Evolutionary conservation across 2,329 filamentous ascomycete genomes (phyloP), one percentile per base, ranked within the genome.

Genomic region (Aspergillus sp.): DNA sequence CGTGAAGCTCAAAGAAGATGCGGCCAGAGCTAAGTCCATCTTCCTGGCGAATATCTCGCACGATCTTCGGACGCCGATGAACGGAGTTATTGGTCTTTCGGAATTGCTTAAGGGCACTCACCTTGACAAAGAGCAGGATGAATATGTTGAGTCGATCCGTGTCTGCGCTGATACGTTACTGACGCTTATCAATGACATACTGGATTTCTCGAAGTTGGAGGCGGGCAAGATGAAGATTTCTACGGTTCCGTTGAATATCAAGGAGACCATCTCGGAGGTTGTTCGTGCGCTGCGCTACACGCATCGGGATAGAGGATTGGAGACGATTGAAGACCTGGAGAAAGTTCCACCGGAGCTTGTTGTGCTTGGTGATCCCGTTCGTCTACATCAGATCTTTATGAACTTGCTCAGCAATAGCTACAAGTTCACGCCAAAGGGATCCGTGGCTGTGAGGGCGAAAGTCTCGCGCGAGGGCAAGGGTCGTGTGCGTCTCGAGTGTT

Each of bases 21-120:
- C 82, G 19, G 81, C 81, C 6, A 81, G 77, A 58, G 81, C 80
- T 1, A 98, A 98, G 72, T 97, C 93, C 0, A 76, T 97, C 7
- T 97, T 97, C 71, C 94, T 98, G 53, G 93, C 93, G 15, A 97
- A 97, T 60, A 95, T 97, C 44, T 83, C 79, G 1, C 83, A 86
- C 56, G 83, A 97, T 66, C 76, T 98, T 32, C 94, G 95, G 64
- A 98, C 93, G 1, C 93, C 93, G 0, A 77, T 97, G 49, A 97
- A 97, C 62, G 93, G 91, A 10, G 96, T 97, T 43, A 76, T 98
- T 60, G 93, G 93, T 30, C 79, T 83, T 68, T 80, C 77, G 2
- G 80, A 84, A 56, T 66, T 84, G 39, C 70, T 84, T 19, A 83
- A 83, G 56, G 73, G 73, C 6, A 83, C 79, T 7, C 66, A 63